Evolutionary conservation across 2,329 filamentous ascomycete genomes (phyloP).

Genomic region (Sclerotinia glacialis): DNA sequence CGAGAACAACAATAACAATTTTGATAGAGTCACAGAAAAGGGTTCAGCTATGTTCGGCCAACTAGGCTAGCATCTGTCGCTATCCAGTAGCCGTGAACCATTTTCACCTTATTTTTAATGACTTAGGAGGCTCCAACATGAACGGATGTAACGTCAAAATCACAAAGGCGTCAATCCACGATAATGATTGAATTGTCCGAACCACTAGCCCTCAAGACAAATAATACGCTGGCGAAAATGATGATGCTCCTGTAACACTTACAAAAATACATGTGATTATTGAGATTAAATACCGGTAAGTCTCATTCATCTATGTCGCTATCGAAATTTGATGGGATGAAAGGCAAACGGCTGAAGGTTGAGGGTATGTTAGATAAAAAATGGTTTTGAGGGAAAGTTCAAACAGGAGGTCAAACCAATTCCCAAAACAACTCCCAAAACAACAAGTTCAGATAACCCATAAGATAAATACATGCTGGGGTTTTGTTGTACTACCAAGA

Average conservation of each 20-base stretch:
- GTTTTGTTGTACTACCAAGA: conserved; percentile 2
- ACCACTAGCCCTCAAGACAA: conserved; percentile 1
- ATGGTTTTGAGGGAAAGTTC: background rate
- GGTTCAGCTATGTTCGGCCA: background rate
- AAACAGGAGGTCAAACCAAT: background rate
- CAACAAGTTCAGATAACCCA: background rate
- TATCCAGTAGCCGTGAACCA: conserved; percentile 3
- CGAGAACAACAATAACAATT: background rate
- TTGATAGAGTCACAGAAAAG: background rate
- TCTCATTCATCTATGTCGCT: background rate
- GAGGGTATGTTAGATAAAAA: background rate
- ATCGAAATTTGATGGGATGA: background rate
- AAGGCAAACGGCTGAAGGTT: background rate
- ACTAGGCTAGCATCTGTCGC: background rate
- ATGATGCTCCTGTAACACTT: conserved; percentile 11
- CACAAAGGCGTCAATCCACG: conserved; percentile 6
- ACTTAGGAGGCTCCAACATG: background rate
- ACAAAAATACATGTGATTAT: conserved; percentile 5
- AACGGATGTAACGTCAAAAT: conserved; percentile 12
- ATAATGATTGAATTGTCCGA: conserved; percentile 18
- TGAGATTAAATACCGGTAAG: conserved; percentile 6
- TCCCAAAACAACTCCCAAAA: background rate
- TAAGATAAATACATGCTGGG: background rate
- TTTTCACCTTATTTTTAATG: background rate
- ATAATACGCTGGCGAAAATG: conserved; percentile 1